Conservation (phyloP, 2,329 filamentous ascomycete genomes). For the Fusarium odoratissimum region DNA sequence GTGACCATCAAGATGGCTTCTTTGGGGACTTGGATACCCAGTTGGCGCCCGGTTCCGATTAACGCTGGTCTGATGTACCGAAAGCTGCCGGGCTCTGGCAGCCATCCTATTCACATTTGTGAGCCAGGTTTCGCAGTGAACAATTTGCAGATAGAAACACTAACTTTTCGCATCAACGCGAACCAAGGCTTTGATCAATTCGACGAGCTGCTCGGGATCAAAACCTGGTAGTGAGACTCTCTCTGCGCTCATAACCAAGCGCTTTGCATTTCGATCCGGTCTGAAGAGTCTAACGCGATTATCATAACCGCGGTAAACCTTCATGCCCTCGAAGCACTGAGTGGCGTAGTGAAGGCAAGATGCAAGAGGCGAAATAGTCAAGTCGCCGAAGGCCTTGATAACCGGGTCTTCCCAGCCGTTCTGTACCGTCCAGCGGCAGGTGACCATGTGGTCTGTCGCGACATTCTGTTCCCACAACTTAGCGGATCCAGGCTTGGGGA, state of each 20-base stretch:
- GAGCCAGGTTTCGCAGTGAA: too few species aligned
- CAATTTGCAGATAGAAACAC: neutral
- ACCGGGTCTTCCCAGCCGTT: neutral
- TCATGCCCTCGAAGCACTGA: neutral
- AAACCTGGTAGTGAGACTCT: neutral
- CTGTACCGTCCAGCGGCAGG: neutral
- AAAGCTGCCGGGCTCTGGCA: neutral
- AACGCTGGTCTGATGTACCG: neutral
- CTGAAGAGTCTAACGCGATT: neutral
- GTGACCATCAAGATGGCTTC: neutral
- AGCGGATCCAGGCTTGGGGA: neutral
- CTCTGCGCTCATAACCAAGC: neutral
- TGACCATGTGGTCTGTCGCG: neutral
- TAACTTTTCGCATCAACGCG: neutral
- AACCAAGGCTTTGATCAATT: neutral
- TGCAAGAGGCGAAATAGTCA: neutral
- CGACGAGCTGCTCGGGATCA: neutral
- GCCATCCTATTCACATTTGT: neutral
- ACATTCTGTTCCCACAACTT: neutral
- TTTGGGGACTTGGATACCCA: neutral
- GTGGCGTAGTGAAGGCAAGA: neutral
- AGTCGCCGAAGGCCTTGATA: neutral
- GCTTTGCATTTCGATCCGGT: neutral
- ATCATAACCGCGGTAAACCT: neutral
- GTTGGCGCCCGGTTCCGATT: neutral